A percentile compares a stretch with the other conserved stretches of the same genome.
Conservation (phyloP, 2,329 filamentous ascomycete genomes). For the Cercospora brassicicola region DNA sequence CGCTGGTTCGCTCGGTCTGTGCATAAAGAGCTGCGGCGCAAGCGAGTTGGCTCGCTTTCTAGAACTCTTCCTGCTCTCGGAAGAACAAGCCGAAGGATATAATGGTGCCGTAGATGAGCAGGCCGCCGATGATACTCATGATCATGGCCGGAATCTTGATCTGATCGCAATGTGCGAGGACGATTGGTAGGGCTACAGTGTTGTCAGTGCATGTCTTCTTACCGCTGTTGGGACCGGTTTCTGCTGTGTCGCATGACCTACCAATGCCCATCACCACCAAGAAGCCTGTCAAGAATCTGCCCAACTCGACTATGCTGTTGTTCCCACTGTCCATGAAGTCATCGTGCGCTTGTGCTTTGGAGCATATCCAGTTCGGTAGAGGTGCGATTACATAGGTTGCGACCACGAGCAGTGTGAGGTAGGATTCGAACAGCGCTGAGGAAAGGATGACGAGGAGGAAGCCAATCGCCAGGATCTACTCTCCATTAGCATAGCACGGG, state of each 20-base stretch:
- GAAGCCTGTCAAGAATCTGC: conserved; percentile 91
- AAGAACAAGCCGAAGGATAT: conserved; percentile 99
- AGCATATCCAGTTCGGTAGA: conserved; percentile 93
- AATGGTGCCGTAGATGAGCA: conserved; percentile 96
- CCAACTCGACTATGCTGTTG: conserved; percentile 85
- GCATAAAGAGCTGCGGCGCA: neutral
- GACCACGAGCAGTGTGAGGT: conserved; percentile 92
- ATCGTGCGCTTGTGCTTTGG: conserved; percentile 83
- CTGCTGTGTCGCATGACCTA: conserved; percentile 52
- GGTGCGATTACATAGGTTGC: conserved; percentile 93
- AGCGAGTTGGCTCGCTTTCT: neutral
- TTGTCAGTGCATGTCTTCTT: conserved; percentile 5
- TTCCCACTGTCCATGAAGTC: conserved; percentile 90
- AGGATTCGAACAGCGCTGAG: conserved; percentile 90
- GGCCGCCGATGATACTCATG: conserved; percentile 90
- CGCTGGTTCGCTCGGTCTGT: conserved; percentile 3
- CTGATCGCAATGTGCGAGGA: conserved; percentile 82
- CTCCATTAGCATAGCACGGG: conserved; percentile 19
- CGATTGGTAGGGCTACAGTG: conserved; percentile 72
- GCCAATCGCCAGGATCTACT: conserved; percentile 85
- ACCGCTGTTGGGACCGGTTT: neutral
- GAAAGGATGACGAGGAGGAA: conserved; percentile 99
- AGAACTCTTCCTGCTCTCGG: conserved; percentile 96
- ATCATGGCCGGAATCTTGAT: conserved; percentile 84
- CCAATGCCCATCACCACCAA: conserved; percentile 96